Evolutionary conservation across 352 stramenopile genomes (phyloP).

Genomic region (Pythium insidiosum): DNA sequence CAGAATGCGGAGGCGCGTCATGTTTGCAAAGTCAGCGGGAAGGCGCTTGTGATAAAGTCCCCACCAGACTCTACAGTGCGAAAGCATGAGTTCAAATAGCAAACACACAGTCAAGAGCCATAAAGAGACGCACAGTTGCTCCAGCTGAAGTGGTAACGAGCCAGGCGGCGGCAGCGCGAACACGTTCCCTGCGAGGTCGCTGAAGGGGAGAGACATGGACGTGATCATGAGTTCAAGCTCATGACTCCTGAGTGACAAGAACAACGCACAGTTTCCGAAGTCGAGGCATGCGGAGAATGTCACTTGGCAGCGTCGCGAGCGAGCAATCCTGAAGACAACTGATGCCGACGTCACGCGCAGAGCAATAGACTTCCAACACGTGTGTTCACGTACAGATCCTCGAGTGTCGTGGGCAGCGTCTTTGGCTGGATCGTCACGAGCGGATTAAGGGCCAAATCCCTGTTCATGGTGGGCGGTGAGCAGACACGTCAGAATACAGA

Average conservation of each 20-base stretch:
- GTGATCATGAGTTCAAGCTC: too few relatives aligned
- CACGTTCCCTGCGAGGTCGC: slow-evolving; percentile 10
- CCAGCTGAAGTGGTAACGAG: slow-evolving; percentile 9
- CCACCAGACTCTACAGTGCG: slow-evolving; percentile 14
- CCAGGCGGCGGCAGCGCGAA: slow-evolving; percentile 5
- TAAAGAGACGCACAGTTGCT: slow-evolving; percentile 10
- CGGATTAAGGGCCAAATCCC: slow-evolving; percentile 10
- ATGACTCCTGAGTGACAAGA: too few relatives aligned
- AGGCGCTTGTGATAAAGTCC: slow-evolving; percentile 20
- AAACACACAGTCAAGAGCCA: slow-evolving; percentile 3
- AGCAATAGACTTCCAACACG: too few relatives aligned
- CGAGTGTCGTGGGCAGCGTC: slow-evolving; percentile 1
- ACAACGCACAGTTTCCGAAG: background rate
- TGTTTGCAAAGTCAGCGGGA: slow-evolving; percentile 19
- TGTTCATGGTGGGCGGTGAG: background rate
- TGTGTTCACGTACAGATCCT: slow-evolving; percentile 12
- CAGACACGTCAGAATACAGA: background rate
- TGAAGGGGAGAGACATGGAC: background rate
- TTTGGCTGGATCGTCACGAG: slow-evolving; percentile 1
- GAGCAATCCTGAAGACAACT: background rate
- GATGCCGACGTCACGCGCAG: background rate
- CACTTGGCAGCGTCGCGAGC: background rate
- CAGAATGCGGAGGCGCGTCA: slow-evolving; percentile 26
- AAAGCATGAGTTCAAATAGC: too few relatives aligned
- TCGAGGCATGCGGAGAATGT: background rate